Percentiles rank a stretch among this genome's conserved stretches.
Conservation (phyloP, 805 yeast genomes). For the Cyberlindnera maclurae region DNA sequence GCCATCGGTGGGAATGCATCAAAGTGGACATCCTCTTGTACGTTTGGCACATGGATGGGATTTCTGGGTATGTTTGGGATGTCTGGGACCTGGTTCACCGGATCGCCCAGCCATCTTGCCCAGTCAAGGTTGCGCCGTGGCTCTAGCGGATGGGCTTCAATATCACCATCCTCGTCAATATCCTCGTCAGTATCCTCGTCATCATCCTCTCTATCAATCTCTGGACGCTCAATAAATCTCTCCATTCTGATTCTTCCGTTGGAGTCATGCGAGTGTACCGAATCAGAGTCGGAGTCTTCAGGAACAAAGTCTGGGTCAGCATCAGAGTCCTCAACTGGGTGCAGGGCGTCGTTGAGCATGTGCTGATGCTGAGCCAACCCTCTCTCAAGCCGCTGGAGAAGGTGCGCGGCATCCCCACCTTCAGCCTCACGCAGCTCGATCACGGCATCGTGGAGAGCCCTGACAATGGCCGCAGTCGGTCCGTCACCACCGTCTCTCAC, state of each 20-base stretch:
- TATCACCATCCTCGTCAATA: conserved; percentile 6
- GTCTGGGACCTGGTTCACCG: neutral
- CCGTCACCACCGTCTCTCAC: too few relatives aligned
- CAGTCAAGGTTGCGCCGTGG: neutral
- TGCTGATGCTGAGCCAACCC: too few relatives aligned
- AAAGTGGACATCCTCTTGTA: neutral
- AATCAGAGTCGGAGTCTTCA: conserved; percentile 13
- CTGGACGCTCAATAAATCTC: conserved; percentile 13
- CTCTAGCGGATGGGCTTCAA: neutral
- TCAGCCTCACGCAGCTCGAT: too few relatives aligned
- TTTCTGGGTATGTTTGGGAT: neutral
- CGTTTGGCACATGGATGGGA: neutral
- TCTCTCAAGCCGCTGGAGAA: too few relatives aligned
- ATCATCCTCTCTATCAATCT: conserved; percentile 3
- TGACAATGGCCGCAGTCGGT: too few relatives aligned
- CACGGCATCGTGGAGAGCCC: too few relatives aligned
- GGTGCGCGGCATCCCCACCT: too few relatives aligned
- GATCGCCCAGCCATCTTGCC: too few relatives aligned
- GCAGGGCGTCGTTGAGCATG: too few relatives aligned
- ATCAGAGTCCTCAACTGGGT: conserved; percentile 1
- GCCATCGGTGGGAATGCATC: conserved; percentile 9
- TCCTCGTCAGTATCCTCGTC: conserved; percentile 4
- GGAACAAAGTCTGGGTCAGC: conserved; percentile 27
- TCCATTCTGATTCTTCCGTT: conserved; percentile 11
- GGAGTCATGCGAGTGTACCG: conserved; percentile 2